These are phyloP conservation scores for Staphylotrichum tortipilum DNA, from an alignment of 495 filamentous ascomycete species.

Conservation along the genomic window DNA sequence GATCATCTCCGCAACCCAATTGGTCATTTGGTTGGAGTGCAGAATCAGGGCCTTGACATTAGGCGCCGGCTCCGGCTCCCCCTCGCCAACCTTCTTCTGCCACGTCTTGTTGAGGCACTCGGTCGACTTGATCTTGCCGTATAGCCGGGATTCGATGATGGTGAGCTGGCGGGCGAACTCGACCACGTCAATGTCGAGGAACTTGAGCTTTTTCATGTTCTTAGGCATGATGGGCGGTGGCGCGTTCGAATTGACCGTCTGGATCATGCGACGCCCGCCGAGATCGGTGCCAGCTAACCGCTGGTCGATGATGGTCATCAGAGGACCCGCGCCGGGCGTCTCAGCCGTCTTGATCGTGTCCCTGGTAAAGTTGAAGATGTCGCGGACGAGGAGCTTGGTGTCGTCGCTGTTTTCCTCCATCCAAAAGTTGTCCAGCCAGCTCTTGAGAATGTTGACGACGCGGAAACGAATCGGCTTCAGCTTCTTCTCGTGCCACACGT, in stretches of 20 bases:
- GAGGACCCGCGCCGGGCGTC: conserved; percentile 71
- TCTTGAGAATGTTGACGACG: conserved; percentile 95
- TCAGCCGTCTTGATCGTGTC: conserved; percentile 87
- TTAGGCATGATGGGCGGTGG: conserved; percentile 90
- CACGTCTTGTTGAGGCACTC: conserved; percentile 98
- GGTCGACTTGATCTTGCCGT: conserved; percentile 88
- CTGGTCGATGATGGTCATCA: conserved; percentile 81
- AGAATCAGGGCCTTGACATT: conserved; percentile 95
- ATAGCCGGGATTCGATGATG: conserved; percentile 90
- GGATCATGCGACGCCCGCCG: conserved; percentile 75
- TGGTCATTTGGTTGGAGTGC: conserved; percentile 96
- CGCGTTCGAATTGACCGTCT: conserved; percentile 67
- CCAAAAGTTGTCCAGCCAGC: conserved; percentile 97
- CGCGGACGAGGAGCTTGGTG: conserved; percentile 73
- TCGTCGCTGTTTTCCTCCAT: conserved; percentile 86
- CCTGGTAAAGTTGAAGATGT: conserved; percentile 83
- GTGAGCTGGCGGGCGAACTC: conserved; percentile 96
- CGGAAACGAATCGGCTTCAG: conserved; percentile 92
- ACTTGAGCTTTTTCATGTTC: conserved; percentile 99
- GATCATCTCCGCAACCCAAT: conserved; percentile 99
- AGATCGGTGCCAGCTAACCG: conserved; percentile 78
- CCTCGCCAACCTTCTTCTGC: conserved; percentile 82
- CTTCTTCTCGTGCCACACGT: conserved; percentile 85
- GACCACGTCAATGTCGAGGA: conserved; percentile 89
- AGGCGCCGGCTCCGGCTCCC: conserved; percentile 78